A percentile compares a stretch with the other conserved stretches of the same genome.
phyloP scores from a whole-genome alignment of 805 yeast genomes.

The Sungouiella blattae region DNA sequence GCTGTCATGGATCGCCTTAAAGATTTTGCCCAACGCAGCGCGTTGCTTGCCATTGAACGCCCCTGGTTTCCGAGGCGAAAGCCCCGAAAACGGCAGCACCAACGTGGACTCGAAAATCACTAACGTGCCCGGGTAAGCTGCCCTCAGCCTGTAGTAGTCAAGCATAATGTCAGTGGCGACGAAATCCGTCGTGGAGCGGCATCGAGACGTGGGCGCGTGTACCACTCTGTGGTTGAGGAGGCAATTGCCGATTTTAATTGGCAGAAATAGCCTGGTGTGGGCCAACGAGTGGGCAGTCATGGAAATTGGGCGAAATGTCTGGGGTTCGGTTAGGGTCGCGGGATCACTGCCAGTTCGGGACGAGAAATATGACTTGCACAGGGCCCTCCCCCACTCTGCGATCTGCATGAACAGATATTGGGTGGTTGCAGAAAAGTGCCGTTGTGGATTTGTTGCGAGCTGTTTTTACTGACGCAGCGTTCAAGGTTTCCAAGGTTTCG shows the following conservation, averaged over 20 bases:
- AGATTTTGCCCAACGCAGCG: not conserved
- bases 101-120: constrained; percentile 45
- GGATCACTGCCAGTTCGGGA: no score
- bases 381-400: no score
- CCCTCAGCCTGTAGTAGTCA: constrained; percentile 28
- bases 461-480: no score
- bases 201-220: constrained; percentile 27
- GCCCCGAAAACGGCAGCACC: constrained; percentile 40
- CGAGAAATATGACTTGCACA: no score
- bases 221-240: constrained; percentile 21
- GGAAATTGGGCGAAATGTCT: no score
- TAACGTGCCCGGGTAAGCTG: constrained; percentile 30
- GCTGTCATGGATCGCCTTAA: not conserved
- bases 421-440: no score
- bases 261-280: constrained; percentile 27
- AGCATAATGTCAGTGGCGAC: constrained; percentile 27
- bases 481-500: no score
- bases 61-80: constrained; percentile 17
- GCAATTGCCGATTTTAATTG: constrained; percentile 32
- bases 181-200: constrained; percentile 18
- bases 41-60: not conserved
- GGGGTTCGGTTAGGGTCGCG: no score
- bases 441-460: no score
- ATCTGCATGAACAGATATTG: no score
- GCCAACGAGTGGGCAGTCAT: no score